phyloP scores from a whole-genome alignment of 2,329 filamentous ascomycete genomes.

The Penicillium polonicum region DNA sequence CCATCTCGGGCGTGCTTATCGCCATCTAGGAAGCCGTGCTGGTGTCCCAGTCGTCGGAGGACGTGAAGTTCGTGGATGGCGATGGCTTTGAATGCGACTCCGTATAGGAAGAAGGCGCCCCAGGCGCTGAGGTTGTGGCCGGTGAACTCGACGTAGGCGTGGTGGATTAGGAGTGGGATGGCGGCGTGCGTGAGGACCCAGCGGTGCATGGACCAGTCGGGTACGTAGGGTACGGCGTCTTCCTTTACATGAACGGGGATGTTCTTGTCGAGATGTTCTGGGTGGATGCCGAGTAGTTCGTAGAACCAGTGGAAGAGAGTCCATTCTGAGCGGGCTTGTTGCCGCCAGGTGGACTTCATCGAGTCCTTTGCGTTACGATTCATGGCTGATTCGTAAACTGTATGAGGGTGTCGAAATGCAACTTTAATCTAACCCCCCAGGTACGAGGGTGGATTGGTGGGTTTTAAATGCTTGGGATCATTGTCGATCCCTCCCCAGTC shows the following conservation, averaged over 20 bases:
- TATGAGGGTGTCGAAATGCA: background rate
- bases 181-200: no score
- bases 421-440: background rate
- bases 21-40: slow-evolving; percentile 27
- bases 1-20: slow-evolving; percentile 30
- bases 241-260: no score
- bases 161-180: no score
- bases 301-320: slow-evolving; percentile 27
- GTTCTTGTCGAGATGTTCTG: no score
- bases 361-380: slow-evolving; percentile 28
- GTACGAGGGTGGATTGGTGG: slow-evolving; percentile 1
- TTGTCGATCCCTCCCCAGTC: slow-evolving; percentile 20
- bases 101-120: slow-evolving; percentile 10
- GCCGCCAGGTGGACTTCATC: slow-evolving; percentile 31
- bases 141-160: no score
- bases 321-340: slow-evolving; percentile 24
- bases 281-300: slow-evolving; percentile 19
- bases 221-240: no score
- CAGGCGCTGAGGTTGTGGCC: no score
- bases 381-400: background rate
- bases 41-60: slow-evolving; percentile 26
- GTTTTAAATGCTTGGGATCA: slow-evolving; percentile 14
- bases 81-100: slow-evolving; percentile 23
- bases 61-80: slow-evolving; percentile 28
- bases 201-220: no score